Conservation (phyloP, 768 basidiomycete species). For the Arthromyces matolae region DNA sequence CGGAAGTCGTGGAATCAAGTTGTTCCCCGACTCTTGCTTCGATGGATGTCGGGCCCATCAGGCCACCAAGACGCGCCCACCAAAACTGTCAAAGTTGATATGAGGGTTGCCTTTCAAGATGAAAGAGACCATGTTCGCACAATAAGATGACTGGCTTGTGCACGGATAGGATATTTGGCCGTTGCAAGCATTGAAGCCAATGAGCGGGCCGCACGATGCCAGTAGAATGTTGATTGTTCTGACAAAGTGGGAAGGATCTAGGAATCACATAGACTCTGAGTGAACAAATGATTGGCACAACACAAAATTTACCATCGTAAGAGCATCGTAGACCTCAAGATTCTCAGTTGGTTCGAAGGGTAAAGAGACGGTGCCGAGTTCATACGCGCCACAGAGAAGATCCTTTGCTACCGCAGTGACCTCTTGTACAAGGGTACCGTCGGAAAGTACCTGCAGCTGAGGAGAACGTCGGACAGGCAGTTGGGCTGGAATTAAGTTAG, state of each 20-base stretch:
- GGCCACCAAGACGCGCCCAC: slow-evolving; percentile 18
- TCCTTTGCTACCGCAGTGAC: slow-evolving; percentile 12
- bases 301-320: slow-evolving; percentile 7
- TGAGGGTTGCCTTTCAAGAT: neutral
- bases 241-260: slow-evolving; percentile 14
- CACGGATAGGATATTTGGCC: slow-evolving; percentile 15
- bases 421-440: slow-evolving; percentile 6
- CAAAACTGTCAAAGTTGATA: slow-evolving; percentile 4
- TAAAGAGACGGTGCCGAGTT: slow-evolving; percentile 5
- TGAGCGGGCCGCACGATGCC: slow-evolving; percentile 8
- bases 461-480: neutral
- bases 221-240: slow-evolving; percentile 15
- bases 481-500: slow-evolving; percentile 3
- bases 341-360: slow-evolving; percentile 2
- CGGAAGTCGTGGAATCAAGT: slow-evolving; percentile 13
- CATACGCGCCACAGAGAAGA: slow-evolving; percentile 11
- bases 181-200: slow-evolving; percentile 15
- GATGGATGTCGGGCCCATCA: slow-evolving; percentile 13
- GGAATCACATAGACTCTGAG: neutral
- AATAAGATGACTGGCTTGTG: slow-evolving; percentile 15
- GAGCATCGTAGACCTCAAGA: slow-evolving; percentile 11
- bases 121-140: neutral
- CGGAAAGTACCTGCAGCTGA: slow-evolving; percentile 8
- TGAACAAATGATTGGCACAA: neutral
- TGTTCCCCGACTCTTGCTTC: slow-evolving; percentile 11